Evolutionary conservation across 371 early-diverging fungal species (phyloP).

Genomic region (Dichotomocladium elegans): DNA sequence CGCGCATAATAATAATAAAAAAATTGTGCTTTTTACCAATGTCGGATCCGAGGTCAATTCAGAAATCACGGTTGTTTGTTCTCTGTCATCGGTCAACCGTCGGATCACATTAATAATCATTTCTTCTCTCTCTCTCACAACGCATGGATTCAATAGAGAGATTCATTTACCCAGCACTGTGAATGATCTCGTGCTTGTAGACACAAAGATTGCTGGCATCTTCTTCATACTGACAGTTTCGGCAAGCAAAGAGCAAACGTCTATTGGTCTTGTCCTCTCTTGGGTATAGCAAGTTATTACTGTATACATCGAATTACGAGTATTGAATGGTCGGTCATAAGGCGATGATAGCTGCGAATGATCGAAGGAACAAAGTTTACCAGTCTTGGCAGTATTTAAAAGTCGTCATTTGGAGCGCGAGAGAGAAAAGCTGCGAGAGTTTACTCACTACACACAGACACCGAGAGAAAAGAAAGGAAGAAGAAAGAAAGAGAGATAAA

Average conservation of each 20-base stretch:
- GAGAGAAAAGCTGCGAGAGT: no score
- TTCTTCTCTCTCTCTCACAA: no score
- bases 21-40: slow-evolving; percentile 32
- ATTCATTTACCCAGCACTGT: slow-evolving; percentile 65
- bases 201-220: slow-evolving; percentile 80
- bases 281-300: slow-evolving; percentile 97
- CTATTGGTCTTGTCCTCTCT: slow-evolving; percentile 77
- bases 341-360: not conserved
- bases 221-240: slow-evolving; percentile 91
- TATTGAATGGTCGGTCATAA: not conserved
- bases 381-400: slow-evolving; percentile 75
- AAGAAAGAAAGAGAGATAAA: not conserved
- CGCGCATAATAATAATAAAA: not conserved
- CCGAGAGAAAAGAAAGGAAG: not conserved
- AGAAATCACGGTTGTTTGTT: slow-evolving; percentile 71
- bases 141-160: not conserved
- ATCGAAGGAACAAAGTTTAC: slow-evolving; percentile 25
- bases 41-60: slow-evolving; percentile 86
- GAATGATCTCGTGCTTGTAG: slow-evolving; percentile 81
- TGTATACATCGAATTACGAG: slow-evolving; percentile 16
- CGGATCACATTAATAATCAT: no score
- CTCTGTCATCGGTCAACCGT: no score
- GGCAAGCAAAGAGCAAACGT: slow-evolving; percentile 84
- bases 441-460: no score
- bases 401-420: slow-evolving; percentile 50